A percentile compares a stretch with the other conserved stretches of the same genome.
phyloP scores from a whole-genome alignment of 495 filamentous ascomycete genomes.

The Tuber indicum region DNA sequence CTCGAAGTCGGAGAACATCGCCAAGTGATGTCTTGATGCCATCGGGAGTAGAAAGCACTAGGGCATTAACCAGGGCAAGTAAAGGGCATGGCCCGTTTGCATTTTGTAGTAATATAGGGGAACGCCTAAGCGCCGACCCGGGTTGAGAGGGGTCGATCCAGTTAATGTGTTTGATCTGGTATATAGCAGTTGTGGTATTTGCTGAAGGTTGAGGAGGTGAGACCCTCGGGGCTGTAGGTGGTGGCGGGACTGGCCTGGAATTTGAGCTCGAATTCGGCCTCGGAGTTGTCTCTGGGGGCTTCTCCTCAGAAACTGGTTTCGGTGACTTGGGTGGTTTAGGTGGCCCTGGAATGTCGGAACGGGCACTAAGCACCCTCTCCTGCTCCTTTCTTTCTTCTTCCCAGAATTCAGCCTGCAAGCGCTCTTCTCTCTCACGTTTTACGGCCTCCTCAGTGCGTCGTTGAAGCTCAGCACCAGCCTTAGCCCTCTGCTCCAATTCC shows the following conservation, averaged over 20 bases:
- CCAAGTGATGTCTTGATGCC: constrained; percentile 61
- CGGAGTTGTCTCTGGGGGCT: neutral
- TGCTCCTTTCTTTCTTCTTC: constrained; percentile 32
- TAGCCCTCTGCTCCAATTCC: constrained; percentile 37
- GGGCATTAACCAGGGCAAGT: constrained; percentile 86
- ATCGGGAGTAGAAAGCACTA: constrained; percentile 69
- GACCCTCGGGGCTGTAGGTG: neutral
- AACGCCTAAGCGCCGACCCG: constrained; percentile 47
- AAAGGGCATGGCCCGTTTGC: constrained; percentile 90
- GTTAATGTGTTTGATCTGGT: constrained; percentile 41
- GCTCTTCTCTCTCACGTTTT: constrained; percentile 29
- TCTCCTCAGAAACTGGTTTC: neutral
- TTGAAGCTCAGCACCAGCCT: constrained; percentile 36
- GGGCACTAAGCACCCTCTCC: constrained; percentile 10
- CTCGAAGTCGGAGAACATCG: constrained; percentile 65
- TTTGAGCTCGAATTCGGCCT: constrained; percentile 1
- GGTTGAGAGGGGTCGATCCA: constrained; percentile 21
- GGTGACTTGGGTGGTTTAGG: constrained; percentile 24
- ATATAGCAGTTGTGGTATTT: constrained; percentile 36
- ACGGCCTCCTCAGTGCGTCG: constrained; percentile 35
- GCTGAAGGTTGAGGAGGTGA: constrained; percentile 26
- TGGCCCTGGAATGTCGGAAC: constrained; percentile 7
- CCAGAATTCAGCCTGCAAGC: constrained; percentile 37
- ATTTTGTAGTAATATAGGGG: constrained; percentile 85
- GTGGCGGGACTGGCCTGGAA: constrained; percentile 6